Base-by-base conservation (phyloP, 2,329 filamentous ascomycete species). In the Thielaviopsis musarum region DNA sequence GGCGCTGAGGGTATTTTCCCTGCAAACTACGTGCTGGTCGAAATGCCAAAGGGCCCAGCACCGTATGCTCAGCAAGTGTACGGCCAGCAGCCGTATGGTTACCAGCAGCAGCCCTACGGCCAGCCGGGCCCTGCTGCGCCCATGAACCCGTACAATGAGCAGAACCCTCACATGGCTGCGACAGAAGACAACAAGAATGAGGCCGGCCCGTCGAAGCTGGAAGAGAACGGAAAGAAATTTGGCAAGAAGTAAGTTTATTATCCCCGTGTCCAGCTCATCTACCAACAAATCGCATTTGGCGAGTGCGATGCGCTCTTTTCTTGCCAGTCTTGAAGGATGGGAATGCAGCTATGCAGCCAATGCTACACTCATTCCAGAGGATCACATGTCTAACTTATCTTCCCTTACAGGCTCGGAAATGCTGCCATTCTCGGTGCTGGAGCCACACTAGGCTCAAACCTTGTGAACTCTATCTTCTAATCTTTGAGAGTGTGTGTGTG, bases 1-100 rank as follows among this genome's bases (percentile, higher is more conserved):
- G 85, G 85, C 59, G 74, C 81, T 65, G 88, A 95, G 73, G 91
- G 91, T 66, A 95, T 97, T 70, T 97, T 97, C 78, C 91, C 91
- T n/a, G 82, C 85, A 65, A 89, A 81, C 70, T 97, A 97, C 69
- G 91, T 95, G 63, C 56, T 60, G 19, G 75, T 88, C 57, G 73
- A 87, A 57, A 83, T 91, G 65, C 77, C 85, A 65, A 83, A 85
- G 70, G 69, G 68, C 64, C 65, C 72, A 63, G 71, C 76, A 66
- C 57, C 26, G 19, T 59, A 59, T 49, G 52, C 30, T 24, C 57
- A 59, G 45, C 59, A 45, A n/a, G 54, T 38, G 51, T 56, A 56
- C 38, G 51, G 56, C 63, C 70, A 68, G 65, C 70, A 68, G 61
- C 73, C 69, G 55, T 66, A 62, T 69, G 30, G 67, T 70, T 49